Evolutionary conservation across 129 eudicot genomes (phyloP), one percentile per base, ranked within the genome.

Genomic region (Flaveria sonorensis): DNA sequence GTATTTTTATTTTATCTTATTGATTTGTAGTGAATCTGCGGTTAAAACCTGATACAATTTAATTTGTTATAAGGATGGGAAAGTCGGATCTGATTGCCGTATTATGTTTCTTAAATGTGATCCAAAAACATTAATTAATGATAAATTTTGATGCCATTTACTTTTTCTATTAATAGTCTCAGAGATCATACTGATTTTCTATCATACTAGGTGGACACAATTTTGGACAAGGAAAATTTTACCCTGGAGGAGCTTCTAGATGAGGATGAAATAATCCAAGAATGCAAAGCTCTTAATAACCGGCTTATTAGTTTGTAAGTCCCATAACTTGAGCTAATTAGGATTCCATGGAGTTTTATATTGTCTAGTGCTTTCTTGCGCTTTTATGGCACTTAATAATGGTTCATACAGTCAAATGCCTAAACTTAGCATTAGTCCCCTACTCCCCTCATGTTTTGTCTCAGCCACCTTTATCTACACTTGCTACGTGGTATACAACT

Each of bases 211-310:
- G 98, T 93, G 89, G 98, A 90, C 85, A 84, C 92, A 24, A 87
- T 93, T 72, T 59, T 93, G 87, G 98, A 93, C 71, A 93, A 88
- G 87, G 97, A 90, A 7, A 93, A 84, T 71, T 88, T 86, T 56
- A 81, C 98, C 32, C 76, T 92, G 68, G 98, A 90, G 80, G 98
- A 92, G 79, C 93, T 92, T 66, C 77, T 93, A 85, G 98, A 93
- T 12, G 98, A 93, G 86, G 96, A 90, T 75, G 98, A 93, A 79
- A 87, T 90, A 73, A 90, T 93, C 53, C 98, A 93, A 84, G 98
- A 93, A 81, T 93, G 98, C 91, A 93, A 93, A 88, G 96, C 98
- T 68, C 89, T 93, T 73, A 93, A 93, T 83, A 86, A 88, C 56
- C 96, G 97, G 42, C 98, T 93, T 82, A 93, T 93, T 47, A 93